A percentile compares a stretch with the other conserved stretches of the same genome.
Evolutionary conservation across 176 grass and related monocot genomes (phyloP).

Genomic region (Carex littledalei): DNA sequence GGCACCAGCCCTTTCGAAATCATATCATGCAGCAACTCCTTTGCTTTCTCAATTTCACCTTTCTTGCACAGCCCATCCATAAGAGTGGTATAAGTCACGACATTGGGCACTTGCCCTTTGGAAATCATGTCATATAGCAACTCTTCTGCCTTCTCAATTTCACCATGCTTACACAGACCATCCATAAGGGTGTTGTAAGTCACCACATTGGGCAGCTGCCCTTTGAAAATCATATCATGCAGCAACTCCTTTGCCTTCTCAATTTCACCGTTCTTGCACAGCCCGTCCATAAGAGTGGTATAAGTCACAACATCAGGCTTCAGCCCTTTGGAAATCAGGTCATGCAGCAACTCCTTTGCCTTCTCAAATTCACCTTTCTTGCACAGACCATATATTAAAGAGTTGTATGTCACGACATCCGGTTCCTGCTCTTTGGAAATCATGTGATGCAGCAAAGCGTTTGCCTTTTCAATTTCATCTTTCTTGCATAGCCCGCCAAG

Average conservation of each 20-base stretch:
- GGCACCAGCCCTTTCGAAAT: too few relatives aligned
- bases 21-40: too few relatives aligned
- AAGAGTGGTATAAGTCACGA: too few relatives aligned
- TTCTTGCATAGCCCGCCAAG: neutral
- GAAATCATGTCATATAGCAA: too few relatives aligned
- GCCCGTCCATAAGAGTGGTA: neutral
- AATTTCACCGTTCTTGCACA: constrained; percentile 5
- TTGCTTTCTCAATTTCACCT: too few relatives aligned
- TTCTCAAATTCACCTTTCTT: neutral
- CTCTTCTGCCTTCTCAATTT: too few relatives aligned
- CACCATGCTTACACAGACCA: too few relatives aligned
- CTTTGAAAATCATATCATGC: neutral
- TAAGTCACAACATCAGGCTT: neutral
- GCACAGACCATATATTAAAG: constrained; percentile 1
- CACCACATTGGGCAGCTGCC: neutral
- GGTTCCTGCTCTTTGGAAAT: neutral
- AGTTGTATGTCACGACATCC: neutral
- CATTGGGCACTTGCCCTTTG: too few relatives aligned
- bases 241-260: constrained; percentile 1
- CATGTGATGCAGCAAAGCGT: neutral
- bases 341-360: neutral
- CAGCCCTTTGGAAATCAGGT: neutral
- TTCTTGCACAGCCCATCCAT: too few relatives aligned
- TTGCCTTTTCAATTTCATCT: neutral
- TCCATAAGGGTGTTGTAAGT: neutral